These are phyloP conservation scores for Kluyveromyces starmeri DNA, from an alignment of 805 yeast species.

Conservation along the genomic window DNA sequence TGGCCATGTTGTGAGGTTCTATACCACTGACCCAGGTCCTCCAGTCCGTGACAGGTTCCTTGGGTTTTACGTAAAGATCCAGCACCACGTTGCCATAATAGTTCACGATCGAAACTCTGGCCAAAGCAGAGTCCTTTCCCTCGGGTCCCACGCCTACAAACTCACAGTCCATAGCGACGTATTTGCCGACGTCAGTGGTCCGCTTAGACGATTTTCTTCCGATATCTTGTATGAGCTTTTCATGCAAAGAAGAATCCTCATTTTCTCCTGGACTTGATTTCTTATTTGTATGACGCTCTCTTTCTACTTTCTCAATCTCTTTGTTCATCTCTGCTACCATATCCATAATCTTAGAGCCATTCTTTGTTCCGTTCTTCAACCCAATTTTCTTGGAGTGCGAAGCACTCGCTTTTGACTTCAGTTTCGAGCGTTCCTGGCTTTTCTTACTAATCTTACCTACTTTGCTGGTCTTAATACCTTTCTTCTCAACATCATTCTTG, in stretches of 20 bases:
- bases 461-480: no score
- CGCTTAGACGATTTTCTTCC: constrained; percentile 9
- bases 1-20: constrained; percentile 55
- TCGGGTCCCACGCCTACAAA: constrained; percentile 85
- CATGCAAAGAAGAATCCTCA: constrained; percentile 1
- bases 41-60: constrained; percentile 76
- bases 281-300: constrained; percentile 8
- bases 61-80: constrained; percentile 71
- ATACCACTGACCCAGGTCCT: constrained; percentile 91
- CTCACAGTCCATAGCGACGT: constrained; percentile 83
- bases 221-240: constrained; percentile 12
- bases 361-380: not conserved
- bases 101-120: constrained; percentile 82
- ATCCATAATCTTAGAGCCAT: constrained; percentile 20
- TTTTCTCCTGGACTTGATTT: not conserved
- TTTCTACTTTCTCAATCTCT: constrained; percentile 19
- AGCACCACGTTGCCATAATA: constrained; percentile 63
- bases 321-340: constrained; percentile 27
- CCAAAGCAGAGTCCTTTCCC: constrained; percentile 63
- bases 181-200: constrained; percentile 54
- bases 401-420: not conserved
- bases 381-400: not conserved
- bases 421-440: no score
- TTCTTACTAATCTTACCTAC: no score
- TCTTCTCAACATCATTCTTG: constrained; percentile 9